Percentiles rank a stretch among this genome's conserved stretches.
These are phyloP conservation scores for Isatis tinctoria DNA, from an alignment of 345 rosid species.

Conservation along the genomic window DNA sequence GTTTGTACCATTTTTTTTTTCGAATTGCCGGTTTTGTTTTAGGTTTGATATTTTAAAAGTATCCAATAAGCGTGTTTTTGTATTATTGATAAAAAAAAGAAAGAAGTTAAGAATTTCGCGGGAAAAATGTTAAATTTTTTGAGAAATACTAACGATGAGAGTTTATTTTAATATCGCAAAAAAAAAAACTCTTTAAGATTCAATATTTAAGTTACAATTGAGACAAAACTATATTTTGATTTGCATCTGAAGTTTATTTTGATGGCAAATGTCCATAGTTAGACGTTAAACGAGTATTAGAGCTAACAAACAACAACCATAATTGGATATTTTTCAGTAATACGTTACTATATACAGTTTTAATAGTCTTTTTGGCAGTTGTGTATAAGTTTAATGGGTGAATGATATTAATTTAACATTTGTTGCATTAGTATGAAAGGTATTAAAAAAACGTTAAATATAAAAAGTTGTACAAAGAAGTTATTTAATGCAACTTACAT, in stretches of 20 bases:
- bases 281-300: not conserved
- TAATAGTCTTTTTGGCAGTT: not conserved
- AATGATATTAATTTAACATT: not conserved
- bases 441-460: not conserved
- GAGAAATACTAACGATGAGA: too few relatives aligned
- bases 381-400: not conserved
- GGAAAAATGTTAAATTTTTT: too few relatives aligned
- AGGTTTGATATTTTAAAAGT: too few relatives aligned
- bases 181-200: not conserved
- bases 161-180: too few relatives aligned
- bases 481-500: not conserved
- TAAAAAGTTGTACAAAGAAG: not conserved
- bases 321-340: not conserved
- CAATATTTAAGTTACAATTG: not conserved
- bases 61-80: too few relatives aligned
- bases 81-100: too few relatives aligned
- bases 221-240: not conserved
- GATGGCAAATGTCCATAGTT: not conserved
- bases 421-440: not conserved
- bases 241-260: not conserved
- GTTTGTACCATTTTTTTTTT: not conserved
- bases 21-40: not conserved
- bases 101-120: too few relatives aligned
- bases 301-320: not conserved
- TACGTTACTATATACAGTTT: not conserved